A percentile compares a stretch with the other conserved stretches of the same genome.
Evolutionary conservation across 768 basidiomycete species (phyloP).

Genomic region (Russula emetica): DNA sequence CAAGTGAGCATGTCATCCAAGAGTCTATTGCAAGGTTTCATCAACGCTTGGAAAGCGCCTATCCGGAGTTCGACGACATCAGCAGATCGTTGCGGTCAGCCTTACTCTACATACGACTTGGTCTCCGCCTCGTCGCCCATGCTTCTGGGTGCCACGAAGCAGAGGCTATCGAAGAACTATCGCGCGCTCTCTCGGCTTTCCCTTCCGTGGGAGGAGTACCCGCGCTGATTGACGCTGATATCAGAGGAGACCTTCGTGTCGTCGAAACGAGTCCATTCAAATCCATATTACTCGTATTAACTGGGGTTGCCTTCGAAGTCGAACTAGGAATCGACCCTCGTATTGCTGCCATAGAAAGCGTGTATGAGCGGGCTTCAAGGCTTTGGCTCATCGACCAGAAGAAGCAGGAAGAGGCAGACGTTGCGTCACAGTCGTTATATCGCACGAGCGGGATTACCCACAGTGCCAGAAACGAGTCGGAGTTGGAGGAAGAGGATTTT

Average conservation of each 20-base stretch:
- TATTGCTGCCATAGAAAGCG: conserved; percentile 41
- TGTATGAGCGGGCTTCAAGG: conserved; percentile 67
- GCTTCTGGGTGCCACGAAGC: conserved; percentile 5
- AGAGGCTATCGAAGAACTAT: conserved; percentile 24
- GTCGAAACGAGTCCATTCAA: conserved; percentile 37
- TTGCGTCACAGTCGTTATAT: conserved; percentile 72
- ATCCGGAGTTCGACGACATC: conserved; percentile 70
- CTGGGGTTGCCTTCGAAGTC: conserved; percentile 45
- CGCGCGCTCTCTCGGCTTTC: conserved; percentile 45
- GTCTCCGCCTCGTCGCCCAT: conserved; percentile 53
- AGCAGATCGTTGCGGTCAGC: conserved; percentile 61
- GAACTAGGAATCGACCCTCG: conserved; percentile 40
- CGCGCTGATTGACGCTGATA: conserved; percentile 33
- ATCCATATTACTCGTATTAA: conserved; percentile 46
- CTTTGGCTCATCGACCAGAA: conserved; percentile 82
- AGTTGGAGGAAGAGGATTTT: conserved; percentile 82
- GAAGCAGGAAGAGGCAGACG: conserved; percentile 58
- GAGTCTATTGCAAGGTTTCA: conserved; percentile 73
- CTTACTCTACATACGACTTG: conserved; percentile 62
- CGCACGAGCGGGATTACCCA: conserved; percentile 54
- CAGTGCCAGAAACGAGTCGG: conserved; percentile 58
- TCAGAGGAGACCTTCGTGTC: conserved; percentile 31
- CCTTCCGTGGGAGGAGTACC: conserved; percentile 48
- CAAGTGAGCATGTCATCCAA: conserved; percentile 70
- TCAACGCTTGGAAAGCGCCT: conserved; percentile 63